These are phyloP conservation scores for Pseudocercospora musae DNA, from an alignment of 2,329 filamentous ascomycete genomes.

Conservation along the genomic window DNA sequence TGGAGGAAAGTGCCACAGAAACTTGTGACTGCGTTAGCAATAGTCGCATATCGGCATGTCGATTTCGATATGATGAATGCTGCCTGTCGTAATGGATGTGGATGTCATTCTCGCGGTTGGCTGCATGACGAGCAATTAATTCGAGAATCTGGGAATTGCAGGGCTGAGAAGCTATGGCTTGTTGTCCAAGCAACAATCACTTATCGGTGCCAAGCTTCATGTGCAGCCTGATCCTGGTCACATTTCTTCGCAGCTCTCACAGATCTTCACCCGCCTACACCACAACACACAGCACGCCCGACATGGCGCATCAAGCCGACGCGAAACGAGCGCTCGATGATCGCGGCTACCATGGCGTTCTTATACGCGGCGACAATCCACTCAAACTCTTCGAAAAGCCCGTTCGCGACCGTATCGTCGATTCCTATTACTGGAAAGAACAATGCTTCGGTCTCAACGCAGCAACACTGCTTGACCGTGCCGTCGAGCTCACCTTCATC, in stretches of 20 bases:
- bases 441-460: conserved; percentile 94
- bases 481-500: conserved; percentile 77
- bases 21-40: conserved; percentile 62
- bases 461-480: conserved; percentile 77
- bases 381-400: conserved; percentile 95
- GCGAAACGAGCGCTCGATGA: conserved; percentile 78
- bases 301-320: conserved; percentile 68
- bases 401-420: conserved; percentile 90
- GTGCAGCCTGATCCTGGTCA: not conserved
- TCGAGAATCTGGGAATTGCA: not conserved
- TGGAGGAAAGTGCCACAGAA: conserved; percentile 63
- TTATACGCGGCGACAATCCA: conserved; percentile 88
- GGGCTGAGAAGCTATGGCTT: not conserved
- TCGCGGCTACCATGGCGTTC: conserved; percentile 71
- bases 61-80: conserved; percentile 14
- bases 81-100: conserved; percentile 4
- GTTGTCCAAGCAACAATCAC: conserved; percentile 8
- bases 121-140: conserved; percentile 5
- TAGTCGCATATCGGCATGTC: conserved; percentile 19
- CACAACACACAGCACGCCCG: not conserved
- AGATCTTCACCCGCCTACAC: not conserved
- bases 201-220: conserved; percentile 1
- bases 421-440: conserved; percentile 97
- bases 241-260: not conserved
- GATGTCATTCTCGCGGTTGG: conserved; percentile 6